Evolutionary conservation across 345 rosid species (phyloP), one percentile per base, ranked within the genome.

Genomic region (Hibiscus mutabilis): DNA sequence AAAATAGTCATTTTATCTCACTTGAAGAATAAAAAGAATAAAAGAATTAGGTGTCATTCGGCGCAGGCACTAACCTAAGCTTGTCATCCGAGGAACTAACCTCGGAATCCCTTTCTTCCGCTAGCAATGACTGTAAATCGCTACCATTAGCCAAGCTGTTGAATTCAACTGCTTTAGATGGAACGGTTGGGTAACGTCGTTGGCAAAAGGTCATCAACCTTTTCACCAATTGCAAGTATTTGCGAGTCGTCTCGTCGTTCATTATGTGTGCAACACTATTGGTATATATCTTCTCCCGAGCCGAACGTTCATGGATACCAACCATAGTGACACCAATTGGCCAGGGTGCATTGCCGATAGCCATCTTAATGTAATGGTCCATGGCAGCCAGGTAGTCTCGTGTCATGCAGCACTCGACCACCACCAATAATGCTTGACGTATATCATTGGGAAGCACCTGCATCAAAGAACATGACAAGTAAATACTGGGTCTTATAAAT

Each of bases 331-430:
- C 99, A 76, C 97, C 97, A 49, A 95, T 94, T 37, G 99, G 99
- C 97, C 99, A 94, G n/a, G 99, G 99, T 12, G 97, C 99, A 76
- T 92, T 94, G 5, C 99, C 97, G 10, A 95, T 92, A n/a, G 97
- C 96, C 80, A 95, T 55, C 79, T 81, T 90, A 78, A 95, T 95
- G 77, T 95, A 95, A 15, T 89, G 99, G 78, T 95, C 99, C 99
- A 92, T 90, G 53, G 92, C 97, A 72, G 99, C 97, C 14, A 95
- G 87, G 87, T 95, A 95, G 81, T 92, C 97, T 60, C 99, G 84
- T 83, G 81, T 82, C 82, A 87, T 85, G 85, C 97, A 95, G 88
- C 87, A 80, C 61, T 89, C 76, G 37, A 95, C 99, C 82, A 95
- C 65, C 70, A 95, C 68, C 82, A 92, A 69, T 77, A 95, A 76